Evolutionary conservation across 176 grass and related monocot genomes (phyloP).

Genomic region (Rhynchospora tenuis): DNA sequence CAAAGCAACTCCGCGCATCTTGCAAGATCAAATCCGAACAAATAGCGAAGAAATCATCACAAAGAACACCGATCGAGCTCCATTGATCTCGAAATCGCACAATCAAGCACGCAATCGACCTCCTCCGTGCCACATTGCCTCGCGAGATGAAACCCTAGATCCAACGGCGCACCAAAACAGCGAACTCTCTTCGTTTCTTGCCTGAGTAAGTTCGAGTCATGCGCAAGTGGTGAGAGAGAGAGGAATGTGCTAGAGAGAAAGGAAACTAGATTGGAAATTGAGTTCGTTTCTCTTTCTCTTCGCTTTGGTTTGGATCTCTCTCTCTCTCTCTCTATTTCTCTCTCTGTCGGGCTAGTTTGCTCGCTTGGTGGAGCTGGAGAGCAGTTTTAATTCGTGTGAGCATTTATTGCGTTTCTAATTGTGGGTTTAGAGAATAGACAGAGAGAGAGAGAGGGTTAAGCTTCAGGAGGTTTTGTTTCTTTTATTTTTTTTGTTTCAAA

Average conservation of each 20-base stretch:
- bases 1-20: slow-evolving; percentile 9
- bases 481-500: slow-evolving; percentile 27
- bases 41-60: slow-evolving; percentile 27
- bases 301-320: neutral
- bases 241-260: neutral
- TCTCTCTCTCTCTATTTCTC: neutral
- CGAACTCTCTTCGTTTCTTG: neutral
- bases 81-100: neutral
- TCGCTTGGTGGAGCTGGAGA: neutral
- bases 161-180: slow-evolving; percentile 12
- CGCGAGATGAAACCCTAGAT: slow-evolving; percentile 19
- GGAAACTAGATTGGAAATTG: neutral
- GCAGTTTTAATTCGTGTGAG: slow-evolving; percentile 19
- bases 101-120: neutral
- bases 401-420: slow-evolving; percentile 33
- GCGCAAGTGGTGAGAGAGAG: neutral
- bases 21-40: slow-evolving; percentile 4
- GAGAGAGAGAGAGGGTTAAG: neutral
- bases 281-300: neutral
- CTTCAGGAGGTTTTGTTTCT: neutral
- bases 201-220: neutral
- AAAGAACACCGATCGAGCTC: slow-evolving; percentile 13
- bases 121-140: neutral
- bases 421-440: slow-evolving; percentile 11
- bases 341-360: neutral